phyloP scores from a whole-genome alignment of 306 rosid genomes.

The Cyamopsis tetragonoloba region DNA sequence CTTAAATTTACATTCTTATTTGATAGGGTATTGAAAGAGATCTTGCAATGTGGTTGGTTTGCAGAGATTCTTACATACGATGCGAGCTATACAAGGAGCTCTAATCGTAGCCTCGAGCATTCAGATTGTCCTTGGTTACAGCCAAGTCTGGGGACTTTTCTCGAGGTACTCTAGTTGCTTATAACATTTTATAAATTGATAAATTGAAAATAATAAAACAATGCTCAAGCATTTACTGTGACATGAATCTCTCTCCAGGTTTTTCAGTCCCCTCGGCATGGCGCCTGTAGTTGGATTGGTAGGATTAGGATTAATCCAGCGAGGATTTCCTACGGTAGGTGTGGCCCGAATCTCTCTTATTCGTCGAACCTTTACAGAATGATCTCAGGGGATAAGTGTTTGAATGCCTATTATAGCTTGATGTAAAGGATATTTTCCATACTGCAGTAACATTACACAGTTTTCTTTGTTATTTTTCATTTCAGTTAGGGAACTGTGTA shows the following conservation, averaged over 20 bases:
- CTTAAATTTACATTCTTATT: slow-evolving; percentile 49
- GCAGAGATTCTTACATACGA: slow-evolving; percentile 83
- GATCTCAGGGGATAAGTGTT: not conserved
- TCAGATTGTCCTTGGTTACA: slow-evolving; percentile 76
- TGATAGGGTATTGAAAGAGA: slow-evolving; percentile 81
- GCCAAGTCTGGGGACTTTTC: slow-evolving; percentile 86
- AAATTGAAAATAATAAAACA: not conserved
- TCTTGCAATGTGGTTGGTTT: slow-evolving; percentile 76
- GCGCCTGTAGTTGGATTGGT: slow-evolving; percentile 83
- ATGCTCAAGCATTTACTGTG: not conserved
- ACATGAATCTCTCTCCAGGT: slow-evolving; percentile 40
- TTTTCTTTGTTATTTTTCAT: slow-evolving; percentile 2
- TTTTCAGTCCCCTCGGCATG: slow-evolving; percentile 91
- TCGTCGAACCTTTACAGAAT: not conserved
- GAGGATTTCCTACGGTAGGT: slow-evolving; percentile 73
- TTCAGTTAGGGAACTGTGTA: slow-evolving; percentile 81
- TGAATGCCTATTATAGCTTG: not conserved
- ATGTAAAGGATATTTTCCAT: not conserved
- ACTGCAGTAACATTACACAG: not conserved
- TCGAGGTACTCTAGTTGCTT: slow-evolving; percentile 45
- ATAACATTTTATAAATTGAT: not conserved
- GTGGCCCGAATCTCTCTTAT: not conserved
- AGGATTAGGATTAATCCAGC: slow-evolving; percentile 74
- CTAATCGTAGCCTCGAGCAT: slow-evolving; percentile 76
- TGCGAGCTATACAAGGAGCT: slow-evolving; percentile 88